These are phyloP conservation scores for Epichloe uncinata DNA, from an alignment of 2,329 filamentous ascomycete genomes.

Conservation along the genomic window DNA sequence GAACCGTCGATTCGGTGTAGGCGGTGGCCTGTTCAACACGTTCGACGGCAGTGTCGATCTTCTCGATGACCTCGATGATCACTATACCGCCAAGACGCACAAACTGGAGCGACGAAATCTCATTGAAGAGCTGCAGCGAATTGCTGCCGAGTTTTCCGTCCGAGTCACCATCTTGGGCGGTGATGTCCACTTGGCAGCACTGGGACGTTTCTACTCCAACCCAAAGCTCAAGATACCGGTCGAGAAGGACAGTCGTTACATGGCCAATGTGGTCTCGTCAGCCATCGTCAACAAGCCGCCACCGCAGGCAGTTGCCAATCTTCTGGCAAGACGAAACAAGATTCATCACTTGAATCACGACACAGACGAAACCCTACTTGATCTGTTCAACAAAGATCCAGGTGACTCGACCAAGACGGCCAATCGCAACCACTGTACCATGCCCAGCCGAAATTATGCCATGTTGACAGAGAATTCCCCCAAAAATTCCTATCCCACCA, in stretches of 20 bases:
- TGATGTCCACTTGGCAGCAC: conserved; percentile 82
- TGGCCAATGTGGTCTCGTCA: conserved; percentile 87
- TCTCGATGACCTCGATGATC: conserved; percentile 85
- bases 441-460: conserved; percentile 88
- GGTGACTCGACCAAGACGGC: conserved; percentile 63
- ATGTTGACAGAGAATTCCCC: conserved; percentile 80
- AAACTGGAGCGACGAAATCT: conserved; percentile 74
- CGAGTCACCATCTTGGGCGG: conserved; percentile 87
- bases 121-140: conserved; percentile 66
- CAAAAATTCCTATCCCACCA: conserved; percentile 23
- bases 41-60: conserved; percentile 92
- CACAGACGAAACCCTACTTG: conserved; percentile 86
- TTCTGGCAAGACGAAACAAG: conserved; percentile 82
- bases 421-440: conserved; percentile 69
- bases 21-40: conserved; percentile 78
- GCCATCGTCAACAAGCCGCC: conserved; percentile 94
- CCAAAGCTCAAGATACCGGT: conserved; percentile 63
- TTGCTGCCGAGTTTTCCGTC: conserved; percentile 76
- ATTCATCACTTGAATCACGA: conserved; percentile 53
- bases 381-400: conserved; percentile 84
- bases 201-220: conserved; percentile 92
- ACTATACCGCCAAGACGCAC: conserved; percentile 87
- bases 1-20: conserved; percentile 78
- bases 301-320: conserved; percentile 74
- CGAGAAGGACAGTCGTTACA: conserved; percentile 81